Evolutionary conservation across 768 basidiomycete species (phyloP).

Genomic region (Boletellus sp.): DNA sequence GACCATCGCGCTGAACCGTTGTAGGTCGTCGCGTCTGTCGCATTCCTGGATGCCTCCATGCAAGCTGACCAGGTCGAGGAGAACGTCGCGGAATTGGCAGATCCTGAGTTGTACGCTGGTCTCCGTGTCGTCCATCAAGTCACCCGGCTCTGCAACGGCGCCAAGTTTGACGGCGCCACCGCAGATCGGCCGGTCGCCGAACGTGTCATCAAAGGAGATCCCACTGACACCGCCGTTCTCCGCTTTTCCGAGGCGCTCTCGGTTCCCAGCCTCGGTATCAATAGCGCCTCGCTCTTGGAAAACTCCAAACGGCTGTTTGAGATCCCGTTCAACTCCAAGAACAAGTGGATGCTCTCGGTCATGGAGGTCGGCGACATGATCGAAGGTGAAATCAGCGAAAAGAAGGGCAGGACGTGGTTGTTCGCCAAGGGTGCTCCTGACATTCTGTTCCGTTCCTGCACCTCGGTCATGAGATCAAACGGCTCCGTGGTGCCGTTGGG

Average conservation of each 20-base stretch:
- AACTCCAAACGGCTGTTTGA: conserved; percentile 31
- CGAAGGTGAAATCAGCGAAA: conserved; percentile 7
- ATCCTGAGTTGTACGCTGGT: conserved; percentile 19
- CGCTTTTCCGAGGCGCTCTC: conserved; percentile 41
- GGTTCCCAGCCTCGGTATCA: conserved; percentile 20
- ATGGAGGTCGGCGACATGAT: conserved; percentile 21
- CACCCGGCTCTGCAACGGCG: conserved; percentile 56
- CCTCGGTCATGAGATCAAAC: conserved; percentile 29
- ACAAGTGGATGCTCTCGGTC: conserved; percentile 58
- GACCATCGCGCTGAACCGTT: background rate
- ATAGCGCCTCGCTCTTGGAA: conserved; percentile 19
- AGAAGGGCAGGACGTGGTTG: conserved; percentile 28
- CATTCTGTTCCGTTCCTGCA: conserved; percentile 42
- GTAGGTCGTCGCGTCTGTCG: conserved; percentile 40
- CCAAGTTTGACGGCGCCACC: conserved; percentile 41
- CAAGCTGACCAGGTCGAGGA: conserved; percentile 18
- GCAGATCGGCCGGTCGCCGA: conserved; percentile 28
- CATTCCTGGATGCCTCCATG: conserved; percentile 32
- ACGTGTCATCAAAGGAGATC: conserved; percentile 41
- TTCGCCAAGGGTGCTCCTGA: conserved; percentile 62
- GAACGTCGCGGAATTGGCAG: conserved; percentile 3
- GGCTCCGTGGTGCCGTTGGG: conserved; percentile 35
- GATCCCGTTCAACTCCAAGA: conserved; percentile 47
- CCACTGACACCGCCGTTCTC: conserved; percentile 52
- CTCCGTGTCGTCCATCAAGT: conserved; percentile 36